Base-by-base conservation (phyloP, 2,329 filamentous ascomycete genomes). In the Pestalotiopsis sp. region DNA sequence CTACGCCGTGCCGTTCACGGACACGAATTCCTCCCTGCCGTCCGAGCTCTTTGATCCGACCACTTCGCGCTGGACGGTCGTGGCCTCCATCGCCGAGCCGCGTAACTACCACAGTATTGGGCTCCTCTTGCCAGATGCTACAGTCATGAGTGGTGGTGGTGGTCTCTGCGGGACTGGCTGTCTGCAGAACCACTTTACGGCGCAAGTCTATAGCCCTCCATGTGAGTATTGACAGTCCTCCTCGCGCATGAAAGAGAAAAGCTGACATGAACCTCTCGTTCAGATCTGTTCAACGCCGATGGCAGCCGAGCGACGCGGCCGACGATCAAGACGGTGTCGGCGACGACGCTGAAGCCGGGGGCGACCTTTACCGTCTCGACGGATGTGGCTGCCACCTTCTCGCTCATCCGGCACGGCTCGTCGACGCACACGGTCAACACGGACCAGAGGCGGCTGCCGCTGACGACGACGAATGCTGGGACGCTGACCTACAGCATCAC, bases 371-470 rank as follows among this genome's bases (percentile, higher is more conserved):
- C 72, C 0, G 78, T 82, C 11, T 72, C 71, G 1, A 79, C 78
- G 6, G 68, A 75, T 27, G 68, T 69, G n/a, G 70, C 73, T 5
- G 73, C 76, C 0, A 77, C 73, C 11, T 83, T 82, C 62, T 80
- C 82, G 5, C 71, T 87, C 2, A 73, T 87, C 27, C 76, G 85
- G n/a, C 77, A 81, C 49, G 81, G 84, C 1, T 80, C 80, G 1
- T 77, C 77, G 1, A 87, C 85, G 1, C 85, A 87, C 70, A 82
- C 83, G 0, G 81, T 87, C 23, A 84, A 88, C 68, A 87, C 84
- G 0, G 86, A 88, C 73, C 85, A 87, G 75, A 75, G 86, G 12
- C 80, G 85, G 4, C 80, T 87, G 65, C 75, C 82, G 31, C 73
- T 84, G 20, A 76, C 75, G 1, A 67, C 73, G 2, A 66, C 66